Percentiles rank a stretch among this genome's conserved stretches.
These are phyloP conservation scores for Dentipellis sp. DNA, from an alignment of 768 basidiomycete species.

Conservation along the genomic window DNA sequence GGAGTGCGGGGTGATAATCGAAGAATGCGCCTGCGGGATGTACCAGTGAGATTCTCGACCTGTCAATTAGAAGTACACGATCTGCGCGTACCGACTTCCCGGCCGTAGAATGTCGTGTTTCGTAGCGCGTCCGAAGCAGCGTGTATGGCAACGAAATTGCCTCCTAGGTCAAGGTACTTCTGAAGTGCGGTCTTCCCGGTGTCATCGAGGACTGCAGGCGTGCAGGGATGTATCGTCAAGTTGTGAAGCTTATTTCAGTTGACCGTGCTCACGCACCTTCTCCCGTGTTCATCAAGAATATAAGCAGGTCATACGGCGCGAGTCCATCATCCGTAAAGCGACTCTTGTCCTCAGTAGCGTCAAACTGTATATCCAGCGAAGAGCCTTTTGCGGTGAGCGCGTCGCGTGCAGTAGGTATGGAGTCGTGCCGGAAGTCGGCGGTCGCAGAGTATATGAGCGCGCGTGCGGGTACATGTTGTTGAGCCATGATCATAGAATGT, in stretches of 20 bases:
- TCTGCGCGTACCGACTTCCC: conserved; percentile 26
- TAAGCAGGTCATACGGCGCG: conserved; percentile 30
- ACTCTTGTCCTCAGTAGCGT: conserved; percentile 33
- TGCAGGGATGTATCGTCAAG: background rate
- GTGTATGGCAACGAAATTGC: conserved; percentile 38
- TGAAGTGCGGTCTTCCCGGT: conserved; percentile 31
- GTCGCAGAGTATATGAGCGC: conserved; percentile 32
- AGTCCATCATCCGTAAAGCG: conserved; percentile 33
- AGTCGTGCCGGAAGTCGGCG: conserved; percentile 38
- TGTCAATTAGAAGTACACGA: background rate
- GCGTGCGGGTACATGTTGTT: background rate
- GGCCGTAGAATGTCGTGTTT: conserved; percentile 30
- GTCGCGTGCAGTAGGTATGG: conserved; percentile 38
- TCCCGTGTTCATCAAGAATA: conserved; percentile 37
- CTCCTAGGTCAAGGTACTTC: conserved; percentile 34
- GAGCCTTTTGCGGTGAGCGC: conserved; percentile 24
- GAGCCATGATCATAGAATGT: background rate
- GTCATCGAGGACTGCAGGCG: conserved; percentile 29
- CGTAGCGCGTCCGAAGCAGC: conserved; percentile 33
- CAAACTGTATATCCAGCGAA: conserved; percentile 28
- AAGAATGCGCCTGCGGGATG: conserved; percentile 29
- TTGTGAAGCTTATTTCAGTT: no score
- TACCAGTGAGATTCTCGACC: background rate
- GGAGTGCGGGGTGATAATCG: conserved; percentile 37
- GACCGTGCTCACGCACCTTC: conserved; percentile 25